Percentiles rank a stretch among this genome's conserved stretches.
Conservation (phyloP, 208 protist species). For the Naegleria gruberi region DNA sequence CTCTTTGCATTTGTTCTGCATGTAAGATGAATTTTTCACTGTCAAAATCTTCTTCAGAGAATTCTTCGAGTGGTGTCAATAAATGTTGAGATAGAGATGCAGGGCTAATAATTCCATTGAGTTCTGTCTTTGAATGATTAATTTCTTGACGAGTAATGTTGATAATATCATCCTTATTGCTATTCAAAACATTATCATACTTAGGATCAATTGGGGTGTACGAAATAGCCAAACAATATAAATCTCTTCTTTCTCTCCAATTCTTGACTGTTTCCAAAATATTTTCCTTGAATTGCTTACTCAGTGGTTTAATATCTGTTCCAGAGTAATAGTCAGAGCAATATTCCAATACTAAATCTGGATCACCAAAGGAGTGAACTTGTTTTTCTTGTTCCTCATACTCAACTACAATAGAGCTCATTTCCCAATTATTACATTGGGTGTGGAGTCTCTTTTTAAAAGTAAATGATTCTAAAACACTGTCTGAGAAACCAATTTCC, state of each 20-base stretch:
- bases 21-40: not conserved
- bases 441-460: constrained; percentile 44
- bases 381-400: constrained; percentile 29
- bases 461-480: constrained; percentile 28
- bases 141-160: not conserved
- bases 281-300: not conserved
- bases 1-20: constrained; percentile 14
- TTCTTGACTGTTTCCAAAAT: constrained; percentile 28
- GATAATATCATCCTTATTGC: not conserved
- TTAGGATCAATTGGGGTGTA: constrained; percentile 30
- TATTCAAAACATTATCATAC: not conserved
- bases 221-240: constrained; percentile 31
- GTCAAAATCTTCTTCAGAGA: not conserved
- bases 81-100: not conserved
- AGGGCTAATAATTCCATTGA: not conserved
- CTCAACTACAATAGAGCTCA: constrained; percentile 5
- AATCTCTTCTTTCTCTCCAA: constrained; percentile 29
- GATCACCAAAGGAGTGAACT: not conserved
- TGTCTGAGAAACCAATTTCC: constrained; percentile 47
- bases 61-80: not conserved
- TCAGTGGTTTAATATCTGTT: constrained; percentile 11
- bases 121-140: not conserved
- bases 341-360: constrained; percentile 2
- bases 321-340: constrained; percentile 21
- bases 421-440: not conserved